A percentile compares a stretch with the other conserved stretches of the same genome.
These are phyloP conservation scores for Torrubiellomyces zombiae DNA, from an alignment of 2,329 filamentous ascomycete genomes.

Conservation along the genomic window DNA sequence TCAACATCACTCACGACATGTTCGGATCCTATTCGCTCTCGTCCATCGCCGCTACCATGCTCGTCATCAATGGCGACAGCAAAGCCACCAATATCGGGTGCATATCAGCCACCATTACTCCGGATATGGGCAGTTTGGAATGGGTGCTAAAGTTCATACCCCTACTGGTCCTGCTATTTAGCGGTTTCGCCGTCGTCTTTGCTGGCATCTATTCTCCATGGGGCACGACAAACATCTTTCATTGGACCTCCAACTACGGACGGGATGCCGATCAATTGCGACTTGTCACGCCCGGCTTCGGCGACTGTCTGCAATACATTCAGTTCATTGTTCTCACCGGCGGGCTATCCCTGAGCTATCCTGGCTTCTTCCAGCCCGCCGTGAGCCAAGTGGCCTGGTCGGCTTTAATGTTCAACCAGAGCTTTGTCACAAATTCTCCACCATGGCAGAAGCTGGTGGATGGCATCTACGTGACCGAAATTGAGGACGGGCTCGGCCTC, in stretches of 20 bases:
- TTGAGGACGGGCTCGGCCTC: constrained; percentile 70
- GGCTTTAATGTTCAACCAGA: constrained; percentile 80
- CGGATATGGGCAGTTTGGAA: constrained; percentile 57
- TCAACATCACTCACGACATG: constrained; percentile 60
- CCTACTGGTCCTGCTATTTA: constrained; percentile 58
- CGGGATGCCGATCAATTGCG: constrained; percentile 82
- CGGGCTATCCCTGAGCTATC: constrained; percentile 74
- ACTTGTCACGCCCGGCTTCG: constrained; percentile 88
- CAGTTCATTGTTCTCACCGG: constrained; percentile 84
- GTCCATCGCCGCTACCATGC: constrained; percentile 58
- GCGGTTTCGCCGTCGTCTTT: constrained; percentile 66
- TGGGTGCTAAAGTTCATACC: constrained; percentile 61
- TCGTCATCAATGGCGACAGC: constrained; percentile 58
- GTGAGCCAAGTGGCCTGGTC: constrained; percentile 84
- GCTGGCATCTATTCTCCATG: constrained; percentile 85
- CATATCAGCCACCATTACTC: constrained; percentile 67
- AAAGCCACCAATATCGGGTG: constrained; percentile 54
- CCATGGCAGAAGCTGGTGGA: constrained; percentile 56
- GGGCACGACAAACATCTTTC: constrained; percentile 79
- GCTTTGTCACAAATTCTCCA: constrained; percentile 54
- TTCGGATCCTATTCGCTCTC: constrained; percentile 73
- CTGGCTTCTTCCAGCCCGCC: constrained; percentile 85
- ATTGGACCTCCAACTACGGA: constrained; percentile 96
- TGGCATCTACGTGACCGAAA: constrained; percentile 72
- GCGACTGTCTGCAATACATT: constrained; percentile 91